A percentile compares a stretch with the other conserved stretches of the same genome.
These are phyloP conservation scores for Solanum etuberosum DNA, from an alignment of 257 asterid species.

Conservation along the genomic window DNA sequence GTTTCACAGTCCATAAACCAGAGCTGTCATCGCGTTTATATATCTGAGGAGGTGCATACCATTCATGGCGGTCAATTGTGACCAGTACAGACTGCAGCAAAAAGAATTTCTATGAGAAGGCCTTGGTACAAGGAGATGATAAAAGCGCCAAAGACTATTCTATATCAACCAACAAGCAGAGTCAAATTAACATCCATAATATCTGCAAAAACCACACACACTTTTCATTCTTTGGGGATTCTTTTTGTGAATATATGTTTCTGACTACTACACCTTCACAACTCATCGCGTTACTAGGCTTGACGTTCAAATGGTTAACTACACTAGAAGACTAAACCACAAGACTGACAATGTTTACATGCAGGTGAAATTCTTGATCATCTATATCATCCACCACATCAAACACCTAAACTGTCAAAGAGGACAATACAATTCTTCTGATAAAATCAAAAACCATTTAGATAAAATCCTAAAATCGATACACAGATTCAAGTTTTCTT, in stretches of 20 bases:
- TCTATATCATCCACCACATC: not conserved
- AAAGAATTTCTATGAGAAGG: not conserved
- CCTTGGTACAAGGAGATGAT: not conserved
- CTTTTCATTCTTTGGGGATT: not conserved
- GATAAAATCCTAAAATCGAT: not conserved
- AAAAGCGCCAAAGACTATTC: not conserved
- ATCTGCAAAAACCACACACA: not conserved
- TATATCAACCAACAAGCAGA: not conserved
- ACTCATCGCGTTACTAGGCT: not conserved
- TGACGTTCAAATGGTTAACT: not conserved
- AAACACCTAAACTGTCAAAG: not conserved
- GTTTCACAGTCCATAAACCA: constrained; percentile 75
- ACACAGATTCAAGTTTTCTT: not conserved
- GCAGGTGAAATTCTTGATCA: not conserved
- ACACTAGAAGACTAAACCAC: not conserved
- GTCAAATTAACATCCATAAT: not conserved
- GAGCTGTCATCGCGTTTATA: constrained; percentile 83
- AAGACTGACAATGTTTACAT: not conserved
- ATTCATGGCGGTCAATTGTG: constrained; percentile 93
- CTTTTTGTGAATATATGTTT: not conserved
- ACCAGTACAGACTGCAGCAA: constrained; percentile 91
- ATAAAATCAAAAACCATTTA: not conserved
- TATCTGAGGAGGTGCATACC: constrained; percentile 94
- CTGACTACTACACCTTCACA: not conserved
- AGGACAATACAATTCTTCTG: not conserved